Evolutionary conservation across 75 land plant species (phyloP).

Genomic region (Sequoiadendron giganteum): DNA sequence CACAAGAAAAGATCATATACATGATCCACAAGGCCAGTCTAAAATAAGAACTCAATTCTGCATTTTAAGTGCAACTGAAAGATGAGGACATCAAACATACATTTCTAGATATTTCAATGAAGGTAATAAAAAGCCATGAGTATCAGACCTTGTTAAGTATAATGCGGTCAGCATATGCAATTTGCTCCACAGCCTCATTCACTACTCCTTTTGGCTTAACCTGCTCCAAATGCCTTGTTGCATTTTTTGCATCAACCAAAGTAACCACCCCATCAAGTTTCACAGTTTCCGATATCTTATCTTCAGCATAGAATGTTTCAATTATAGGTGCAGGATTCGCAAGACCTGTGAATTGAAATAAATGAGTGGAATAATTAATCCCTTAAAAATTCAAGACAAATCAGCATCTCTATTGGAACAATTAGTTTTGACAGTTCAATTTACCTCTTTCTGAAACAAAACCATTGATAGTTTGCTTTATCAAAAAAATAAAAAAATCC

Average conservation of each 20-base stretch:
- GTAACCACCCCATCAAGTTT: constrained; percentile 99
- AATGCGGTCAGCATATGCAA: constrained; percentile 99
- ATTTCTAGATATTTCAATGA: background rate
- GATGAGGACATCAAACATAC: background rate
- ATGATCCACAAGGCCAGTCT: background rate
- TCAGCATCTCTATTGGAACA: background rate
- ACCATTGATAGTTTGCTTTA: background rate
- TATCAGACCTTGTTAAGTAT: constrained; percentile 88
- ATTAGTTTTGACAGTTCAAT: background rate
- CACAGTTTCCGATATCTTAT: constrained; percentile 73
- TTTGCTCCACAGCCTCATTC: constrained; percentile 98
- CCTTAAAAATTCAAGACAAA: background rate
- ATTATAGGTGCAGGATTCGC: constrained; percentile 99
- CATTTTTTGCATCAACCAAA: constrained; percentile 97
- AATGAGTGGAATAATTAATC: background rate
- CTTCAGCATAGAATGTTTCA: constrained; percentile 96
- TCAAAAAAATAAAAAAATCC: background rate
- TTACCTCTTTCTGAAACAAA: background rate
- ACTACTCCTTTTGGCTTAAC: constrained; percentile 91
- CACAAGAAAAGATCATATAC: background rate
- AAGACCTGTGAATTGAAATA: constrained; percentile 55
- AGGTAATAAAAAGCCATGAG: background rate
- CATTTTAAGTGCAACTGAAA: background rate
- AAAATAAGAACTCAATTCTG: background rate
- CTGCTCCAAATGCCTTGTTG: constrained; percentile 74